Percentiles rank a stretch among this genome's conserved stretches.
Evolutionary conservation across 257 asterid genomes (phyloP).

Genomic region (Haberlea rhodopensis): DNA sequence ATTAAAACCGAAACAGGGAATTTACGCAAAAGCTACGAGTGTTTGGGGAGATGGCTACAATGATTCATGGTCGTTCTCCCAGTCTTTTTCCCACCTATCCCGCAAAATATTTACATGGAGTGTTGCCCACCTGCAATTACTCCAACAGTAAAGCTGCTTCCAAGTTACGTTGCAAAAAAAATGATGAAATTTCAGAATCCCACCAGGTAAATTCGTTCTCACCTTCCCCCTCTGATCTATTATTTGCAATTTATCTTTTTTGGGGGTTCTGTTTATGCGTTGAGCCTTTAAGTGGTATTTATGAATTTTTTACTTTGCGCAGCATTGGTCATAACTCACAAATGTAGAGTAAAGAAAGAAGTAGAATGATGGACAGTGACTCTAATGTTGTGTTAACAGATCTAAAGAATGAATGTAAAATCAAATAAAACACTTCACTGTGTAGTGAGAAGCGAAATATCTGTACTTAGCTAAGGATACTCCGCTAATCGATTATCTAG

Average conservation of each 20-base stretch:
- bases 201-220: not conserved
- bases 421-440: no score
- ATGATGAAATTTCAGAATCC: not conserved
- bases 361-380: no score
- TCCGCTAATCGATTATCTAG: no score
- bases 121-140: not conserved
- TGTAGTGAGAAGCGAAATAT: no score
- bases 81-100: not conserved
- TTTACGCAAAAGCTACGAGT: no score
- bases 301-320: not conserved
- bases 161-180: slow-evolving; percentile 6
- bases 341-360: not conserved
- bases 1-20: no score
- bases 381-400: not conserved
- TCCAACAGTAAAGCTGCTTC: slow-evolving; percentile 5
- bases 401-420: no score
- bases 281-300: no score
- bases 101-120: not conserved
- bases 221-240: not conserved
- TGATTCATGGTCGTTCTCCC: not conserved
- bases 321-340: not conserved
- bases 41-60: not conserved
- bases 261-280: not conserved
- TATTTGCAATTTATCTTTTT: not conserved
- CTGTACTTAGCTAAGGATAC: no score